Percentiles rank a stretch among this genome's conserved stretches.
Conservation (phyloP, 2,329 filamentous ascomycete genomes). For the Colletotrichum liriopes region DNA sequence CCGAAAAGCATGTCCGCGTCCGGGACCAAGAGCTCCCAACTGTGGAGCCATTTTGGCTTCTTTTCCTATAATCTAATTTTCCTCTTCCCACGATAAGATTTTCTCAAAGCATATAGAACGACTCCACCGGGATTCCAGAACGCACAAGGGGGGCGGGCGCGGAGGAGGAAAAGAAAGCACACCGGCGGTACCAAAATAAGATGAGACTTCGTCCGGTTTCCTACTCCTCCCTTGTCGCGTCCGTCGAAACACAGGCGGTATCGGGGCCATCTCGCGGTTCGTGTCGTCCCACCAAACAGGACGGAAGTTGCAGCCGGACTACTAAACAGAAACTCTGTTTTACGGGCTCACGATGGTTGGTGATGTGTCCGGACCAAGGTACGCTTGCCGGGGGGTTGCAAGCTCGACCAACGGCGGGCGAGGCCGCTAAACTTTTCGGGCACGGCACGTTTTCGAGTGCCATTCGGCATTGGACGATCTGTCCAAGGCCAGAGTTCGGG, state of each 20-base stretch:
- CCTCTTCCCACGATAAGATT: constrained; percentile 1
- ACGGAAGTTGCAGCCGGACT: constrained; percentile 7
- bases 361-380: constrained; percentile 1
- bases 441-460: background rate
- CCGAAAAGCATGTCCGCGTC: background rate
- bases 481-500: background rate
- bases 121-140: constrained; percentile 6
- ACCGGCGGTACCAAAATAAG: constrained; percentile 9
- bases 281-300: background rate
- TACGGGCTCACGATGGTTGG: background rate
- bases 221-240: constrained; percentile 2
- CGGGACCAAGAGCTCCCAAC: constrained; percentile 5
- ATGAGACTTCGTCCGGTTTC: constrained; percentile 25
- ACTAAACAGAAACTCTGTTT: constrained; percentile 20
- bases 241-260: constrained; percentile 31
- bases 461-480: constrained; percentile 22
- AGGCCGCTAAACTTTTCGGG: background rate
- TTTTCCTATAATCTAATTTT: background rate
- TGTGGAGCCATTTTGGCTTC: constrained; percentile 6
- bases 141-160: background rate
- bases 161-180: background rate
- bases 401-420: background rate
- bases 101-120: background rate
- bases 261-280: constrained; percentile 23
- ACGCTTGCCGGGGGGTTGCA: background rate